phyloP scores from a whole-genome alignment of 1,284 basidiomycete genomes.

The Trichosporon ovoides region DNA sequence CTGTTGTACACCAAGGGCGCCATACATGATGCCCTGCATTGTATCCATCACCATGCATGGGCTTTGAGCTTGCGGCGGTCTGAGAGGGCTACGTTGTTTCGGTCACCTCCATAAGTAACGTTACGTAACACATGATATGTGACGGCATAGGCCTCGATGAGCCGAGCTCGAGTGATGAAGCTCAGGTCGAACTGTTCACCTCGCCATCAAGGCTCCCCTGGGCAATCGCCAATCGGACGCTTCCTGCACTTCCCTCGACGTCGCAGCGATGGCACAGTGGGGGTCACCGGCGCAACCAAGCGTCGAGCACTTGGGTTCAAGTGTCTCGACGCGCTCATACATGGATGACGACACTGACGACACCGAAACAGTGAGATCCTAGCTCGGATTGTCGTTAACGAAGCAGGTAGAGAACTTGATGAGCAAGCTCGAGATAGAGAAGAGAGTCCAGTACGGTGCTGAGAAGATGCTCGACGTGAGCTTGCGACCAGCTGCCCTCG shows the following conservation, averaged over 20 bases:
- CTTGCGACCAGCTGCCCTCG: neutral
- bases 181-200: neutral
- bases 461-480: conserved; percentile 54
- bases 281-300: conserved; percentile 16
- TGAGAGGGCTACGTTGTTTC: too few species aligned
- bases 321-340: conserved; percentile 19
- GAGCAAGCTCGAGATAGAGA: conserved; percentile 50
- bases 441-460: conserved; percentile 53
- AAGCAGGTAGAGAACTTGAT: conserved; percentile 48
- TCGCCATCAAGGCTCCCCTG: conserved; percentile 1
- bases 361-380: conserved; percentile 19
- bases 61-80: too few species aligned
- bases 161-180: neutral
- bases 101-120: too few species aligned
- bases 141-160: neutral
- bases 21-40: too few species aligned
- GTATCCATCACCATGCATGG: too few species aligned
- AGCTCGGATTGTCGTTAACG: neutral
- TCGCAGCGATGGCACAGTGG: conserved; percentile 7
- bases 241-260: neutral
- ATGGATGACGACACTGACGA: conserved; percentile 21
- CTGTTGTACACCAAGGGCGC: neutral
- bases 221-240: neutral
- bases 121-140: neutral
- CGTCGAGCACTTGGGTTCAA: conserved; percentile 20